phyloP scores from a whole-genome alignment of 2,329 filamentous ascomycete genomes.

The Venturia aucupariae region DNA sequence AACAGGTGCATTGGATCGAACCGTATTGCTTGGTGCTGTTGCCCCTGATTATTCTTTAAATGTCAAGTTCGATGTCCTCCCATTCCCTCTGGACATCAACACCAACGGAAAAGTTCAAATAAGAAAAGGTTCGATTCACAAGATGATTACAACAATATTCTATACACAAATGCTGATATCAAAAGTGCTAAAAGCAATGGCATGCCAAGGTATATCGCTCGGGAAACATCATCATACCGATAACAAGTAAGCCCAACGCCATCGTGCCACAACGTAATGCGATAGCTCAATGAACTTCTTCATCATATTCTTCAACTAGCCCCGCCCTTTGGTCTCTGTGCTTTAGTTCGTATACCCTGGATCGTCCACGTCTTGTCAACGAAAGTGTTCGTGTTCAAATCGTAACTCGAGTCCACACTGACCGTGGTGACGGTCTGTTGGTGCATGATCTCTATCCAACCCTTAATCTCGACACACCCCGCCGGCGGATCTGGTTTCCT shows the following conservation, averaged over 20 bases:
- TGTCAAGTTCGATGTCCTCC: not conserved
- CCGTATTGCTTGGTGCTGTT: not conserved
- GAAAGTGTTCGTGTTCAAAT: slow-evolving; percentile 27
- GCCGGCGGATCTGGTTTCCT: slow-evolving; percentile 29
- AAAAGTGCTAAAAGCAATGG: not conserved
- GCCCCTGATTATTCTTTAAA: not conserved
- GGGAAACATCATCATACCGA: not conserved
- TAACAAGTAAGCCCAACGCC: not conserved
- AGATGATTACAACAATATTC: not conserved
- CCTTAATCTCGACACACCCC: slow-evolving; percentile 36
- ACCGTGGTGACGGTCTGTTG: slow-evolving; percentile 32
- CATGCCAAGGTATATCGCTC: slow-evolving; percentile 1
- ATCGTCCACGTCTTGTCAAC: not conserved
- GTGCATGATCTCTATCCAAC: slow-evolving; percentile 38
- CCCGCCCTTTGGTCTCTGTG: slow-evolving; percentile 13
- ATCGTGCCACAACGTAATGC: not conserved
- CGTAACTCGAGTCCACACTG: slow-evolving; percentile 38
- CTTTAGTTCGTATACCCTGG: not conserved
- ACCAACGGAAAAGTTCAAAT: no score
- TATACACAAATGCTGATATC: not conserved
- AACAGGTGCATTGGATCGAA: slow-evolving; percentile 3
- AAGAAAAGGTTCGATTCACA: not conserved
- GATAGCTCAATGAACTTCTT: not conserved
- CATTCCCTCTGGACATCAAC: not conserved
- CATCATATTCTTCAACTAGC: not conserved